Evolutionary conservation across 2,329 filamentous ascomycete species (phyloP).

Genomic region (Coniella vitis): DNA sequence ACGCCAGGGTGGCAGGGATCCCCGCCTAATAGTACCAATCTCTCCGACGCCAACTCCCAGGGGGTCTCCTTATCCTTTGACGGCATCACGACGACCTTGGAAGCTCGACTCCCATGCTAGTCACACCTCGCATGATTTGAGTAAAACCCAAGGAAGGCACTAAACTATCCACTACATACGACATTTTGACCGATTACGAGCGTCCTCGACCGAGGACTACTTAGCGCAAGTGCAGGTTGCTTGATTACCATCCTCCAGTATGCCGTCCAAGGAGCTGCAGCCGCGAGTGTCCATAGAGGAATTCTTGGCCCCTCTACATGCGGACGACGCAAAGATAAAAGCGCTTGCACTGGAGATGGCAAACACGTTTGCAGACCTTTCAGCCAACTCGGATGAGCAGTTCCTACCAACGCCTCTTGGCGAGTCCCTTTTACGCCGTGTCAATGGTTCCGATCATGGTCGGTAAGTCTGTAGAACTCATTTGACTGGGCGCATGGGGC

Average conservation of each 20-base stretch:
- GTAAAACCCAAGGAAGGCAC: too few species aligned
- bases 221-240: too few species aligned
- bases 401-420: constrained; percentile 57
- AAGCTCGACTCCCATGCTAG: too few species aligned
- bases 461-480: constrained; percentile 34
- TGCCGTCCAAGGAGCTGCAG: constrained; percentile 13
- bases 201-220: too few species aligned
- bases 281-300: constrained; percentile 25
- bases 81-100: not conserved
- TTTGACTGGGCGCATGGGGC: not conserved
- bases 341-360: constrained; percentile 41
- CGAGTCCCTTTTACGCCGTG: constrained; percentile 48
- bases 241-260: not conserved
- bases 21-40: too few species aligned
- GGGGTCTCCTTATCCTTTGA: not conserved
- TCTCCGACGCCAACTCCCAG: not conserved
- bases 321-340: constrained; percentile 40
- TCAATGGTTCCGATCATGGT: constrained; percentile 33
- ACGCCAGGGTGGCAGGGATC: too few species aligned
- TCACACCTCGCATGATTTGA: too few species aligned
- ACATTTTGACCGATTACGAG: too few species aligned
- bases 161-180: too few species aligned
- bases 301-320: constrained; percentile 44
- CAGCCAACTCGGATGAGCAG: constrained; percentile 46
- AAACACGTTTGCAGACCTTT: constrained; percentile 40